Evolutionary conservation across 768 basidiomycete genomes (phyloP).

Genomic region (Tylopilus sp.): DNA sequence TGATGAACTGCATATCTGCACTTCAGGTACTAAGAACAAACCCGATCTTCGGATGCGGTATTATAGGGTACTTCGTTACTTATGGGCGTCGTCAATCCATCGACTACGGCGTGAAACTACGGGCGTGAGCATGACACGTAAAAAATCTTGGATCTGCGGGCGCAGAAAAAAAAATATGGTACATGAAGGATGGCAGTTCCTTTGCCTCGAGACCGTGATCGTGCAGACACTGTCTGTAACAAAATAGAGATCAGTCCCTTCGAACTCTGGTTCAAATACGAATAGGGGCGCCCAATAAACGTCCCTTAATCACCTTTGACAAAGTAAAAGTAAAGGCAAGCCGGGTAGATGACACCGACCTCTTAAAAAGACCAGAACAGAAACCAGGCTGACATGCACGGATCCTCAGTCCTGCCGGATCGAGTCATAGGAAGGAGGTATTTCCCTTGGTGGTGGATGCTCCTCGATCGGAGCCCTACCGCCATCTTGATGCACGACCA

Average conservation of each 20-base stretch:
- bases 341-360: background rate
- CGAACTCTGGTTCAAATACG: background rate
- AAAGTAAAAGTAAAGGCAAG: background rate
- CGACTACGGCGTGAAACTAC: too few relatives aligned
- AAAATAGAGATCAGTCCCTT: constrained; percentile 1
- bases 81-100: constrained; percentile 1
- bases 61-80: constrained; percentile 2
- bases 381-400: background rate
- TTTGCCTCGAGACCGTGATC: background rate
- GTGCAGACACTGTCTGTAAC: background rate
- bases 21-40: constrained; percentile 1
- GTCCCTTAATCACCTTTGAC: background rate
- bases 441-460: constrained; percentile 19
- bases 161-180: background rate
- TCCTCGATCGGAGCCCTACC: constrained; percentile 23
- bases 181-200: background rate
- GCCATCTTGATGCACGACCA: constrained; percentile 28
- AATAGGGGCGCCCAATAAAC: background rate
- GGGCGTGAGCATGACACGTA: constrained; percentile 6
- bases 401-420: constrained; percentile 19
- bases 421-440: constrained; percentile 29
- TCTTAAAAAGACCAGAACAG: background rate
- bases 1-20: background rate
- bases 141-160: background rate
- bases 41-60: background rate